Evolutionary conservation across 495 filamentous ascomycete genomes (phyloP), one percentile per base, ranked within the genome.

Genomic region (Filosporella fistucella): DNA sequence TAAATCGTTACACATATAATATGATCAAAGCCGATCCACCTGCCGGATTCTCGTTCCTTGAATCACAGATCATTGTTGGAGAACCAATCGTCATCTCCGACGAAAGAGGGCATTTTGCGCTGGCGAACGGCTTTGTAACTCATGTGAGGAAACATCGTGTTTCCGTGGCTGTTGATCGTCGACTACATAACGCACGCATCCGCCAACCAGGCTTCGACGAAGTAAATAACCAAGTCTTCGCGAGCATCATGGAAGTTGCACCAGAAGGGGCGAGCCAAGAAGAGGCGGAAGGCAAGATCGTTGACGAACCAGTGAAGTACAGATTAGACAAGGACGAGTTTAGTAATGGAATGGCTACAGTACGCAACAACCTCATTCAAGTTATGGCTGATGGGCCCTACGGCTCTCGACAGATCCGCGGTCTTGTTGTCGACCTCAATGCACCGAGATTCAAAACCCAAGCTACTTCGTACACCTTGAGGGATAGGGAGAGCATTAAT

Each of bases 11-110:
- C 57, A 73, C 71, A 12, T 98, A 98, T 63, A 87, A 75, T 0
- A 85, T 98, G 37, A 56, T 83, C 58, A 95, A 93, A 60, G 76
- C 71, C 20, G 73, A 77, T 18, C 52, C 72, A 1, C 46, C 60
- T 3, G 54, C 80, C 0, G 68, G 67, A 0, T 88, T 90, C 56
- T 93, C 87, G 2, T 97, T 97, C 60, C 59, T 84, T 0, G 91
- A 97, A 55, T 96, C 91, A 1, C 90, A 96, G 57, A 77, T 98
- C n/a, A 80, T 72, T 2, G 70, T 86, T 20, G 91, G 91, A 26
- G 93, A 98, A 59, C 91, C 93, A 1, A 84, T 96, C 35, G 91
- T 98, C 23, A 76, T 98, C n/a, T 97, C 93, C 1, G 93, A 96
- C 49, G 93, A 98, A 60, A 77, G 85, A 46, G 93, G 91, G 0